Base-by-base conservation (phyloP, 805 yeast species). In the Lachancea quebecensis region DNA sequence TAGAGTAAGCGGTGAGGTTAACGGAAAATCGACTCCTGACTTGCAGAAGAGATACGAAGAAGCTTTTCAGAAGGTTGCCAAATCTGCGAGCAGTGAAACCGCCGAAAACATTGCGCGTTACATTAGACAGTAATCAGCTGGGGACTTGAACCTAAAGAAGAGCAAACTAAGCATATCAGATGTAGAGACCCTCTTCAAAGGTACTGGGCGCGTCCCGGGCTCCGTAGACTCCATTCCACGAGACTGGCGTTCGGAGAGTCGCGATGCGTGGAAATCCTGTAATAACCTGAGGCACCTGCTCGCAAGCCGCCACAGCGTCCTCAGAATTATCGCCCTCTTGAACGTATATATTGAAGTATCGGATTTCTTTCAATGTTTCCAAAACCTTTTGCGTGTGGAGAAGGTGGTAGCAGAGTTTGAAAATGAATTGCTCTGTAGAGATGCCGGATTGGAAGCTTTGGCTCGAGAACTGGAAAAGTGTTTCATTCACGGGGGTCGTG, bases 201-300 rank as follows among this genome's bases (percentile, higher is more conserved):
- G 93, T 82, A 25, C 69, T 50, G 0, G 91, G 87, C 2, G 79
- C 66, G 2, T 81, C 79, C 53, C 73, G 78, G 47, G 73, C 78
- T 1, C 98, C 98, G 56, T 90, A 90, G 0, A 85, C 83, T 2
- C 95, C 88, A 7, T 62, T 60, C 98, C 98, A 90, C 32, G 95
- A 85, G 12, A 72, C 67, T 0, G 98, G 97, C 8, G 69, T 68
- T 9, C 60, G 51, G 75, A 80, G 77, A 5, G 49, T 32, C 27
- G 37, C 32, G 14, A 53, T 50, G 36, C 39, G n/a, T 10, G 53
- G 41, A 6, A 60, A 27, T 8, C 48, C 59, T 25, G 69, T 53
- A 15, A 67, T 49, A 4, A 64, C 52, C 5, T 36, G 38, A 6
- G 55, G 50, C 32, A 60, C 47, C 27, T 50, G 46, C 32, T 53